Conservation (phyloP, 192 early-diverging fungal genomes). For the Backusella luteola region DNA sequence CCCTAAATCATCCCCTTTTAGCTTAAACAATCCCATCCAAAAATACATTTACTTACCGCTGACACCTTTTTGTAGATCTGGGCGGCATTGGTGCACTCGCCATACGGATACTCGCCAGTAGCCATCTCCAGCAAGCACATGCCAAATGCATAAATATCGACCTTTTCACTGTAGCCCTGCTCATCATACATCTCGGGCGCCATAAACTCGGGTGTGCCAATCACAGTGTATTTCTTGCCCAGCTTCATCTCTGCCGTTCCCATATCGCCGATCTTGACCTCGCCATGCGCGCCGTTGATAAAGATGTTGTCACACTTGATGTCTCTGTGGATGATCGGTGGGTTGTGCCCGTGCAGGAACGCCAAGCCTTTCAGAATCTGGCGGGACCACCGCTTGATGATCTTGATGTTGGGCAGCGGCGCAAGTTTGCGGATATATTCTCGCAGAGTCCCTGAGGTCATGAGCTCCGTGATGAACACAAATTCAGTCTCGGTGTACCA, state of each 20-base stretch:
- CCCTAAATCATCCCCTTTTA: slow-evolving; percentile 32
- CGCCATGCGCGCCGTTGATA: slow-evolving; percentile 85
- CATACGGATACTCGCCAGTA: slow-evolving; percentile 87
- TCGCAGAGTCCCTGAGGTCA: slow-evolving; percentile 84
- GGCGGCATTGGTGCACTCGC: slow-evolving; percentile 79
- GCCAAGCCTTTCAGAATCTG: slow-evolving; percentile 79
- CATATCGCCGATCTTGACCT: slow-evolving; percentile 38
- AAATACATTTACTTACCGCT: slow-evolving; percentile 34
- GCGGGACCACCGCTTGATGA: slow-evolving; percentile 77
- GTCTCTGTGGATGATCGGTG: slow-evolving; percentile 82
- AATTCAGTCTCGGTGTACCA: slow-evolving; percentile 65
- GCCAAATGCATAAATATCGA: slow-evolving; percentile 90
- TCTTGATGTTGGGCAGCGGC: slow-evolving; percentile 60
- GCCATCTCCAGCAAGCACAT: slow-evolving; percentile 74
- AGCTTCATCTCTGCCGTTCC: slow-evolving; percentile 44
- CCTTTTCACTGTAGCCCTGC: slow-evolving; percentile 78
- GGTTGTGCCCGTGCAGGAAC: slow-evolving; percentile 74
- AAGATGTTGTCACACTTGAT: slow-evolving; percentile 81
- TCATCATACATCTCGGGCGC: slow-evolving; percentile 91
- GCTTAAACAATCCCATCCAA: neutral
- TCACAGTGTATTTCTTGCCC: slow-evolving; percentile 81
- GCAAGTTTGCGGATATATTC: slow-evolving; percentile 73
- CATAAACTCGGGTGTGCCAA: slow-evolving; percentile 86
- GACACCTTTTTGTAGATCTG: slow-evolving; percentile 84
- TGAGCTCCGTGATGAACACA: slow-evolving; percentile 84